Conservation (phyloP, 1,139 yeast genomes). For the Taphrina pruni region DNA sequence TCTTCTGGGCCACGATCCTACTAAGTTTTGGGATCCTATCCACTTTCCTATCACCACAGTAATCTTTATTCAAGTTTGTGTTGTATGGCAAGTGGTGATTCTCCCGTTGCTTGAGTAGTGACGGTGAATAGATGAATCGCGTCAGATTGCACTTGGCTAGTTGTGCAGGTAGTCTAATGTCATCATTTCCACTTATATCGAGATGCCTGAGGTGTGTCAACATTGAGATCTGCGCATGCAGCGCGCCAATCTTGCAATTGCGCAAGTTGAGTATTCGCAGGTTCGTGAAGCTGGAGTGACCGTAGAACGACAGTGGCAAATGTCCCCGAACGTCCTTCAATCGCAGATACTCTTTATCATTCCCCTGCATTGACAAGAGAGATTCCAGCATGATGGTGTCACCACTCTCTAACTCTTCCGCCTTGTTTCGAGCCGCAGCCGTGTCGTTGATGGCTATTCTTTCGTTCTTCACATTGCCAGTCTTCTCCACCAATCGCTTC, state of each 20-base stretch:
- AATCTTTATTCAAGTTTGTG: not conserved
- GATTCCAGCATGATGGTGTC: not conserved
- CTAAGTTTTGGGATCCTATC: conserved; percentile 10
- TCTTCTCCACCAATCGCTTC: conserved; percentile 12
- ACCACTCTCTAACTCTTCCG: not conserved
- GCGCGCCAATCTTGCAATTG: conserved; percentile 6
- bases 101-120: not conserved
- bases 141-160: conserved; percentile 10
- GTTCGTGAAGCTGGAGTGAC: not conserved
- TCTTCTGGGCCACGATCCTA: not conserved
- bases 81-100: not conserved
- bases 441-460: not conserved
- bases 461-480: conserved; percentile 6
- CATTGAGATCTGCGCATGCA: conserved; percentile 10
- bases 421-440: not conserved
- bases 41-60: conserved; percentile 11
- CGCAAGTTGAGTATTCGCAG: conserved; percentile 17
- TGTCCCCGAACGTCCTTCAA: conserved; percentile 3
- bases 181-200: conserved; percentile 20
- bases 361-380: not conserved
- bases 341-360: conserved; percentile 15
- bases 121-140: conserved; percentile 4
- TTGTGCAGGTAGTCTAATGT: conserved; percentile 17
- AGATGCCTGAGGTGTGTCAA: conserved; percentile 21
- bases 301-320: conserved; percentile 19